phyloP scores from a whole-genome alignment of 2,329 filamentous ascomycete species.

The Aspergillus neotritici region DNA sequence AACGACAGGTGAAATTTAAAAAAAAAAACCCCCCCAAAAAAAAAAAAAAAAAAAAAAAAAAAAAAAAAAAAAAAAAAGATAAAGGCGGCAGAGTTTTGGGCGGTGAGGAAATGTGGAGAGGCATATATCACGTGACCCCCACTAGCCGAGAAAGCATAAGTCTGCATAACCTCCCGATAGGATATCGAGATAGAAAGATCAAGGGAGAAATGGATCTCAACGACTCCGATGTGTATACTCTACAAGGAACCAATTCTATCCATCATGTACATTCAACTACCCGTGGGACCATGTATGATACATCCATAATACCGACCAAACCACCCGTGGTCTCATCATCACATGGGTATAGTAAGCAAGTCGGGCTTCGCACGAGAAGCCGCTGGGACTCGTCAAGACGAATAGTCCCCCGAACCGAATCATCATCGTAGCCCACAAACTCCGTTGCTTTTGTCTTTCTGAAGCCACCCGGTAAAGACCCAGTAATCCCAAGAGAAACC shows the following conservation, averaged over 20 bases:
- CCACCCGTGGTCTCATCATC: slow-evolving; percentile 12
- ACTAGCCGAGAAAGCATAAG: slow-evolving; percentile 4
- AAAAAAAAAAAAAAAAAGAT: slow-evolving; percentile 17
- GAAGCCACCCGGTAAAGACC: slow-evolving; percentile 14
- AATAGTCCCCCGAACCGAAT: neutral
- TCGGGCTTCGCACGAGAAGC: too few species aligned
- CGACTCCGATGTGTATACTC: too few species aligned
- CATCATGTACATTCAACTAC: slow-evolving; percentile 21
- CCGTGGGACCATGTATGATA: slow-evolving; percentile 17
- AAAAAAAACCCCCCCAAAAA: slow-evolving; percentile 2
- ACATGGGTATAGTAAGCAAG: slow-evolving; percentile 3
- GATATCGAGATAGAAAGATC: neutral
- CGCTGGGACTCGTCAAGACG: too few species aligned
- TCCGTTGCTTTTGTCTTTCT: slow-evolving; percentile 30
- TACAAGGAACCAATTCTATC: neutral
- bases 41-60: too few species aligned
- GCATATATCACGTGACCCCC: neutral
- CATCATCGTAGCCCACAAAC: slow-evolving; percentile 26
- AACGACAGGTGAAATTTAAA: slow-evolving; percentile 3
- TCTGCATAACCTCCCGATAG: too few species aligned
- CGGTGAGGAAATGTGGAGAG: slow-evolving; percentile 12
- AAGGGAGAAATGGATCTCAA: too few species aligned
- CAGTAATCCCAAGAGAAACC: slow-evolving; percentile 7
- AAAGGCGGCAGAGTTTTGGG: slow-evolving; percentile 17
- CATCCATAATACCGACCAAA: slow-evolving; percentile 18